These are phyloP conservation scores for Calocybe gambosa DNA, from an alignment of 1,284 basidiomycete genomes.

Conservation along the genomic window DNA sequence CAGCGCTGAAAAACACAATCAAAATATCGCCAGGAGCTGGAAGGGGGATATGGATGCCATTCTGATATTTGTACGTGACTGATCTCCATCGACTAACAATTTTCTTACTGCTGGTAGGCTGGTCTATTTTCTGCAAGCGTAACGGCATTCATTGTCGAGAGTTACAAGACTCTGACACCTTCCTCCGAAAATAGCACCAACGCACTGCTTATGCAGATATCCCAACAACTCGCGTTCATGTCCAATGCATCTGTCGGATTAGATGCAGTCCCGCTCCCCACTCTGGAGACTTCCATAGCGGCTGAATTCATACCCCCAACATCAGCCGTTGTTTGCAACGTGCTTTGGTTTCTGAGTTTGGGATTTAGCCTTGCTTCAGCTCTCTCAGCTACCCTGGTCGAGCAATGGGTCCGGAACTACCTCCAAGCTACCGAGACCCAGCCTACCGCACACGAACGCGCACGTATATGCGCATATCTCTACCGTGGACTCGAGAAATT, in stretches of 20 bases:
- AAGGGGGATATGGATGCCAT: constrained; percentile 39
- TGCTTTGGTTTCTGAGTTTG: constrained; percentile 31
- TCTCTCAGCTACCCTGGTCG: constrained; percentile 27
- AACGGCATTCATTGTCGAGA: constrained; percentile 40
- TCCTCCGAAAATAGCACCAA: constrained; percentile 26
- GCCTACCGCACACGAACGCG: constrained; percentile 32
- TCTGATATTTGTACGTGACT: constrained; percentile 36
- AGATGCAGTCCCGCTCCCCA: neutral
- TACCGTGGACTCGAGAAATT: constrained; percentile 29
- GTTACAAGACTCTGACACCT: constrained; percentile 30
- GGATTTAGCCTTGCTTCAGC: constrained; percentile 26
- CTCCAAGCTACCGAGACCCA: constrained; percentile 27
- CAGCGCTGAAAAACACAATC: constrained; percentile 29
- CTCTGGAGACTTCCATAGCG: too few species aligned
- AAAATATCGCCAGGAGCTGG: constrained; percentile 31
- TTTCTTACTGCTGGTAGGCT: constrained; percentile 22
- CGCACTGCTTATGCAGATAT: constrained; percentile 28
- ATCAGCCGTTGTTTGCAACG: constrained; percentile 27
- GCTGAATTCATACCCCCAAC: constrained; percentile 15
- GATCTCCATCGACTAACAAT: neutral
- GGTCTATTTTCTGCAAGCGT: constrained; percentile 42
- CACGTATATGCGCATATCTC: constrained; percentile 31
- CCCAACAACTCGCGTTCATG: constrained; percentile 22
- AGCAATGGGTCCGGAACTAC: constrained; percentile 29
- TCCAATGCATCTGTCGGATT: constrained; percentile 15